A percentile compares a stretch with the other conserved stretches of the same genome.
phyloP scores from a whole-genome alignment of 73 alveolate species.

The Stentor coeruleus region DNA sequence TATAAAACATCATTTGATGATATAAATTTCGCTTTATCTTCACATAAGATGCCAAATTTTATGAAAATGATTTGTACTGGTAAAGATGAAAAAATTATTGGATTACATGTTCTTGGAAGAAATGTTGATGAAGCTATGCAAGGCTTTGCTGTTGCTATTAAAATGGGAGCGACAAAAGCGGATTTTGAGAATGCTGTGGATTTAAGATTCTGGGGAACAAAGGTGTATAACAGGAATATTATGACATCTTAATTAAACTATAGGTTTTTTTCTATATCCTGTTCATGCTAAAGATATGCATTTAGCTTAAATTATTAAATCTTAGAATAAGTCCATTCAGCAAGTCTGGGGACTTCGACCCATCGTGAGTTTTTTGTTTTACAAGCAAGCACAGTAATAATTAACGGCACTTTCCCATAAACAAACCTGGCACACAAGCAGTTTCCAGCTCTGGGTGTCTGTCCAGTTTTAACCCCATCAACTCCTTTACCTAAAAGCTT shows the following conservation, averaged over 20 bases:
- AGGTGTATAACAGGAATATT: too few relatives aligned
- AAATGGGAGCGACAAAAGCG: conserved; percentile 90
- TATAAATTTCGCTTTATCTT: conserved; percentile 69
- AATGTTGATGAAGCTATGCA: conserved; percentile 91
- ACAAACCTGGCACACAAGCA: conserved; percentile 65
- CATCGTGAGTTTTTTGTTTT: conserved; percentile 59
- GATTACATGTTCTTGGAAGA: conserved; percentile 86
- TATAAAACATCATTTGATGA: conserved; percentile 63
- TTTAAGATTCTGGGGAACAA: too few relatives aligned
- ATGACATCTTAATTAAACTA: too few relatives aligned
- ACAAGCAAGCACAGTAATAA: conserved; percentile 54
- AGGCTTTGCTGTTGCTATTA: conserved; percentile 86
- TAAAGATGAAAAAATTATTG: conserved; percentile 82
- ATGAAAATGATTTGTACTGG: conserved; percentile 63
- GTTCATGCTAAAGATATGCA: too few relatives aligned
- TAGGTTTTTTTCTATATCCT: too few relatives aligned
- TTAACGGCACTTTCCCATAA: conserved; percentile 45
- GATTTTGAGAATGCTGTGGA: conserved; percentile 61
- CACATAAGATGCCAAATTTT: conserved; percentile 46
- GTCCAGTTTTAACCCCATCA: conserved; percentile 89
- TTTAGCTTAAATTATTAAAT: too few relatives aligned
- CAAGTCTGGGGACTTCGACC: conserved; percentile 61
- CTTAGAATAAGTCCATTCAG: conserved; percentile 50
- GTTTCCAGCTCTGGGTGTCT: conserved; percentile 88
- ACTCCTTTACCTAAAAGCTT: conserved; percentile 78